Evolutionary conservation across 768 basidiomycete genomes (phyloP), one percentile per base, ranked within the genome.

Genomic region (Daedaleopsis nitida): DNA sequence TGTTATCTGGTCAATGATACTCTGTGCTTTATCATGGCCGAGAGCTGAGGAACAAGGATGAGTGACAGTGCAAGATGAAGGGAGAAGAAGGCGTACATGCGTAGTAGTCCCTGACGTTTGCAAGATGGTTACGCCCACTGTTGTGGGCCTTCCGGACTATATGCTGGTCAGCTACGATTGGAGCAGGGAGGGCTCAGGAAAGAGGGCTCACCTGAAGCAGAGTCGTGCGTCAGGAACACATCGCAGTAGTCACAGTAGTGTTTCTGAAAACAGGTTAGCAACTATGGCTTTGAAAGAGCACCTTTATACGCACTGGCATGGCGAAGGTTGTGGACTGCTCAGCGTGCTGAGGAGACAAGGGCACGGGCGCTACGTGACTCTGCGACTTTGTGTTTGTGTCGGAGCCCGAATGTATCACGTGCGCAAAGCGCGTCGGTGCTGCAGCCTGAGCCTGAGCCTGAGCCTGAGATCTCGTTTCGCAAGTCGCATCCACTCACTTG

Each of bases 61-160:
- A 56, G 27, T 14, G 48, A 23, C n/a, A 11, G 32, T 0, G 13
- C 5, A 19, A 17, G 1, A 32, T 56, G 34, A 42, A 19, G 10
- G 42, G 37, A 17, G 19, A 12, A 24, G 24, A 32, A 3, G 64
- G 60, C 89, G 58, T 64, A 95, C 94, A 94, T 13, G 94, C 93
- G 77, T 97, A 99, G 74, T 98, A 99, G 69, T 98, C 96, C 61
- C 94, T 80, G 59, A 99, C 96, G 73, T 99, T 99, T 42, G 93
- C 83, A 42, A 98, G 83, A 73, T 99, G 97, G 76, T 99, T 99
- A 59, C 96, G 84, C 66, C 97, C 97, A 59, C 90, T 93, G 77
- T 99, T 98, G 75, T 99, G 97, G 55, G 97, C 97, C 77, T 98
- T 97, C 64, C 97, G 91, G 38, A 97, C 96, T 96, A 69, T 50